Evolutionary conservation across 768 basidiomycete genomes (phyloP).

Genomic region (Leucocoprinus birnbaumii): DNA sequence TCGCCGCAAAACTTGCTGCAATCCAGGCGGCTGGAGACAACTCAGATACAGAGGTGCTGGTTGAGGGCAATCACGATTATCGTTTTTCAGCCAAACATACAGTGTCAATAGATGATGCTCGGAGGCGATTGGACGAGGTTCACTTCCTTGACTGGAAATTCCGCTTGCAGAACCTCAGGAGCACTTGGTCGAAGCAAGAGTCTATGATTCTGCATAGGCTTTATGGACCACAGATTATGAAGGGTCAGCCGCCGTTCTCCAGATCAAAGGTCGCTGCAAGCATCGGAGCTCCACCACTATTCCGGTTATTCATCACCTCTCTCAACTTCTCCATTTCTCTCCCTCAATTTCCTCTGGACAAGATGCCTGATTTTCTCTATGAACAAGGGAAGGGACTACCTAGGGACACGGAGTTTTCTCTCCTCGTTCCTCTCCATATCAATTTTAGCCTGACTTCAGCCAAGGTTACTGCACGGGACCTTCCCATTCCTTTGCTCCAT

Average conservation of each 20-base stretch:
- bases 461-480: constrained; percentile 73
- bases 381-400: constrained; percentile 71
- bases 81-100: constrained; percentile 64
- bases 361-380: constrained; percentile 61
- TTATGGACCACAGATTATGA: constrained; percentile 28
- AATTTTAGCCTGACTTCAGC: constrained; percentile 62
- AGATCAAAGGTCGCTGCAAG: constrained; percentile 39
- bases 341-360: constrained; percentile 55
- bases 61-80: constrained; percentile 45
- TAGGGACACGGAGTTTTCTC: constrained; percentile 64
- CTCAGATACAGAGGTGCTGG: constrained; percentile 5
- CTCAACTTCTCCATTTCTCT: constrained; percentile 52
- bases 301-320: constrained; percentile 62
- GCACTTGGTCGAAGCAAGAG: constrained; percentile 49
- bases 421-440: constrained; percentile 83
- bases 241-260: constrained; percentile 30
- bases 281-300: constrained; percentile 55
- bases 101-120: constrained; percentile 70
- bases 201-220: constrained; percentile 42
- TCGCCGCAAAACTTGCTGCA: constrained; percentile 72
- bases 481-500: constrained; percentile 79
- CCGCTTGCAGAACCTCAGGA: constrained; percentile 44
- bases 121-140: constrained; percentile 60
- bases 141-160: constrained; percentile 75
- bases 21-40: constrained; percentile 35